A percentile compares a stretch with the other conserved stretches of the same genome.
Conservation (phyloP, 345 rosid species). For the Brassica nigra region DNA sequence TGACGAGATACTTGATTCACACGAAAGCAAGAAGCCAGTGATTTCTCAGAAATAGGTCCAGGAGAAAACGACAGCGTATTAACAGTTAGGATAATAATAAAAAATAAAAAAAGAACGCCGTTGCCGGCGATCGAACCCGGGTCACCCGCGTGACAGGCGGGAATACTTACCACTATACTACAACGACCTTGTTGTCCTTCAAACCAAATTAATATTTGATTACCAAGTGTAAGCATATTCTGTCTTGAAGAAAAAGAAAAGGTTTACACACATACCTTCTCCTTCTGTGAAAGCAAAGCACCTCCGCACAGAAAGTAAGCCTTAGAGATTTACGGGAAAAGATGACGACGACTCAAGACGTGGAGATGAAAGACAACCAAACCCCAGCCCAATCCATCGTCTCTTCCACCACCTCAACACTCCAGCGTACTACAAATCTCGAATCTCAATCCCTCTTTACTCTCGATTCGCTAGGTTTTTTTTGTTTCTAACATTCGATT, state of each 20-base stretch:
- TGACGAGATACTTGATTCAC: too few species aligned
- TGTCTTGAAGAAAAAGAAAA: background rate
- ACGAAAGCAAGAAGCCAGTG: too few species aligned
- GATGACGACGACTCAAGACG: slow-evolving; percentile 63
- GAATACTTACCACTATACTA: slow-evolving; percentile 93
- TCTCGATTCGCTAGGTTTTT: slow-evolving; percentile 17
- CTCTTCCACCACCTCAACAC: slow-evolving; percentile 58
- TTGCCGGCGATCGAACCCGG: slow-evolving; percentile 81
- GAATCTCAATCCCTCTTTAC: background rate
- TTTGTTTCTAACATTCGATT: background rate
- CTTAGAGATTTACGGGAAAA: slow-evolving; percentile 14
- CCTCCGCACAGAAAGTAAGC: background rate
- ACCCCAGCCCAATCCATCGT: slow-evolving; percentile 56
- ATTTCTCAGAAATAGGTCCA: background rate
- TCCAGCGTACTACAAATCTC: slow-evolving; percentile 49
- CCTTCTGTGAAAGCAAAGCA: background rate
- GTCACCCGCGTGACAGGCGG: slow-evolving; percentile 97
- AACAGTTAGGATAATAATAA: background rate
- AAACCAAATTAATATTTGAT: background rate
- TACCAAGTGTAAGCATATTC: background rate
- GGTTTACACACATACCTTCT: background rate
- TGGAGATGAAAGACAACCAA: slow-evolving; percentile 70
- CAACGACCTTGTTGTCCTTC: slow-evolving; percentile 50
- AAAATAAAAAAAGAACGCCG: slow-evolving; percentile 1
- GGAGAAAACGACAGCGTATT: background rate